Evolutionary conservation across 345 rosid genomes (phyloP), one percentile per base, ranked within the genome.

Genomic region (Ceriops zippeliana): DNA sequence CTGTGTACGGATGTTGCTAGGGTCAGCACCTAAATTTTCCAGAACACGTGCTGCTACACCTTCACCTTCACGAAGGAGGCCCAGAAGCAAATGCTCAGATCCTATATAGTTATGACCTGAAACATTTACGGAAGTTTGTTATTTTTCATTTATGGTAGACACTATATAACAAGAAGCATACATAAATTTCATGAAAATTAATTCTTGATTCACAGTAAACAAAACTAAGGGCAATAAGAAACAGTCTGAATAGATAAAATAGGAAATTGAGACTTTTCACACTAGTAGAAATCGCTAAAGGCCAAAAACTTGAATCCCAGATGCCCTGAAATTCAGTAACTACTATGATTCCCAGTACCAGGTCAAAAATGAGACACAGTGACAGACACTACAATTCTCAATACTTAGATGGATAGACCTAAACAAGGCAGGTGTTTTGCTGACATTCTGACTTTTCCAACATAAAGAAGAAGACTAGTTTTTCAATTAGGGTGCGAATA

Each of bases 11-110:
- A 96, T 96, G 76, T 92, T 90, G 75, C 88, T 81, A 15, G 97
- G 89, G 63, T 92, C 99, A 77, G 90, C 93, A 69, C 97, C 96
- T 76, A 92, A 82, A 84, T 87, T 92, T 86, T 96, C 98, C 52
- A 96, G 87, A 76, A 90, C 98, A 81, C 98, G 97, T 34, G 97
- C 99, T 28, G 99, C 98, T 49, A 96, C 99, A 76, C 99, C 99
- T 83, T 96, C 99, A 59, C 99, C 99, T 82, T 96, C 99, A 31
- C 97, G 91, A 61, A 96, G 92, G 62, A 96, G 86, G 70, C 98
- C 99, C 57, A 96, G 97, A 71, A 96, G 91, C 76, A 96, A 84
- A 77, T 96, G 99, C 86, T 96, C 99, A 26, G 99, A 90, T 63
- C 99, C 99, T 74, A 96, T 96, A 74, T 96, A 96, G 81, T 90